Base-by-base conservation (phyloP, 345 rosid species). In the Citrus sp. region DNA sequence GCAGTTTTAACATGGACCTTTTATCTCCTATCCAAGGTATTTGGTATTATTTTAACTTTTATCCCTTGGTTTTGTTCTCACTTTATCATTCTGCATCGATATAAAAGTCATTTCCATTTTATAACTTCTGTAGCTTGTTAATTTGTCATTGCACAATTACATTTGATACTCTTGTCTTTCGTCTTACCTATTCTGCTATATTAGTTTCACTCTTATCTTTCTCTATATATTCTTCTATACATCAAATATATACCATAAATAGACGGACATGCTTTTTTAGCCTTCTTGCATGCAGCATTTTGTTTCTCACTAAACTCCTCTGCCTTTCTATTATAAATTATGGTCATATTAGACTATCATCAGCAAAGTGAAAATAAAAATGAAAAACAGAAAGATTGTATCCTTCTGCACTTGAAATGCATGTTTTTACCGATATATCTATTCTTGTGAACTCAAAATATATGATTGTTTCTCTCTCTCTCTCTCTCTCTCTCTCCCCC, bases 1-100 rank as follows among this genome's bases (percentile, higher is more conserved):
- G 99, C 99, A 6, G 96, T 95, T 63, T 83, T 93, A 77, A 95
- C 99, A 37, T 95, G 99, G 99, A 95, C 98, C 19, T 95, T 95
- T 84, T 92, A 93, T 84, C 96, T 95, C 49, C 80, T 95, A 55
- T 86, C 98, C 66, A 84, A 84, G 93, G 98, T 95, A 87, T 58
- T 68, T 64, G 37, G 18, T 35, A 59, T 59, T 28, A 30, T 51
- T 51, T 51, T 51, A 16, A 1, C 56, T 51, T 16, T 4, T 51
- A 14, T 51, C 56, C 56, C 22, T 38, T 35, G 30, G 16, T 56
- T 37, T 9, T 37, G 9, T 32, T 72, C 75, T 72, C 56, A 51
- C 56, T 4, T 37, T 68, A n/a, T 46, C 72, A 38, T 16, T 68
- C 9, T 12, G 28, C 49, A 12, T 10, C 24, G 0, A 37, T 10